Percentiles rank a stretch among this genome's conserved stretches.
Evolutionary conservation across 108 stramenopile species (phyloP).

Genomic region (Nitzschia palea): DNA sequence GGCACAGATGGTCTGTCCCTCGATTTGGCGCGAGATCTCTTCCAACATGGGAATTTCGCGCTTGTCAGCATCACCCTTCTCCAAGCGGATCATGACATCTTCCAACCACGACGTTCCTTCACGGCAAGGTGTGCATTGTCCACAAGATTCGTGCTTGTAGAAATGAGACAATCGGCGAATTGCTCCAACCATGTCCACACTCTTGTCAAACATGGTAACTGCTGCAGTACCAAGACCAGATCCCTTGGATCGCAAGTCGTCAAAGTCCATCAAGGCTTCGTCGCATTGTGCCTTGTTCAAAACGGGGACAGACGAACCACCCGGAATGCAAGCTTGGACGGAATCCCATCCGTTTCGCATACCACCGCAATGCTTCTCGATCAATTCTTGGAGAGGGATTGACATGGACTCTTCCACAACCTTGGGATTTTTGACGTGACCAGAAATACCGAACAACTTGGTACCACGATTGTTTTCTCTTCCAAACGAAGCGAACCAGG

Average conservation of each 20-base stretch:
- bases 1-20: constrained; percentile 99
- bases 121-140: constrained; percentile 99
- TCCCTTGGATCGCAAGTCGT: constrained; percentile 93
- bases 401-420: constrained; percentile 99
- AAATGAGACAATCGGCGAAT: constrained; percentile 99
- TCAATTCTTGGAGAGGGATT: constrained; percentile 96
- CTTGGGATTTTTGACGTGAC: constrained; percentile 99
- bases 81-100: constrained; percentile 93
- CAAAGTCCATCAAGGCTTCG: constrained; percentile 99
- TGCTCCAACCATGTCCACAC: constrained; percentile 98
- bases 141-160: constrained; percentile 99
- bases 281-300: constrained; percentile 95
- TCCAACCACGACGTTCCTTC: constrained; percentile 96
- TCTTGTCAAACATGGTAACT: constrained; percentile 99
- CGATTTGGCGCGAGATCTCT: constrained; percentile 99
- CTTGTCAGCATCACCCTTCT: constrained; percentile 97
- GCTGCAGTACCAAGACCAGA: constrained; percentile 99
- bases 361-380: constrained; percentile 99
- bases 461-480: constrained; percentile 97
- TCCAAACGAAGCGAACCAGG: constrained; percentile 97
- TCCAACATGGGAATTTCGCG: constrained; percentile 99
- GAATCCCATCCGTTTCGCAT: constrained; percentile 99
- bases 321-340: constrained; percentile 99
- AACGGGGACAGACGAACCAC: constrained; percentile 98
- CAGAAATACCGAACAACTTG: constrained; percentile 98